Percentiles rank a stretch among this genome's conserved stretches.
phyloP scores from a whole-genome alignment of 2,329 filamentous ascomycete species.

The Ophiostoma montium region DNA sequence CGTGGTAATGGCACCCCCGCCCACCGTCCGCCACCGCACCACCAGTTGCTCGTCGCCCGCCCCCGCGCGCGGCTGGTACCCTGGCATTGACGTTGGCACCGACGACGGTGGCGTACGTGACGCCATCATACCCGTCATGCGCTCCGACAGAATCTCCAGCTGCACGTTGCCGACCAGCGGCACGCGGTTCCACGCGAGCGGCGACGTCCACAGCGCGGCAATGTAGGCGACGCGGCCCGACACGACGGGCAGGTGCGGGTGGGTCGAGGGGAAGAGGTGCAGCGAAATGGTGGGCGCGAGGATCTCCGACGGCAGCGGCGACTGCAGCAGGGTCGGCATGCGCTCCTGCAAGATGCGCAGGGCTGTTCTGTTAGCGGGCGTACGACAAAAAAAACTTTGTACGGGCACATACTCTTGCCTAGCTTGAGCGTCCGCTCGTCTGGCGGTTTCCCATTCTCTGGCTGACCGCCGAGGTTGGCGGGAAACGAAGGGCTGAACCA shows the following conservation, averaged over 20 bases:
- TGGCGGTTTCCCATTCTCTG: conserved; percentile 19
- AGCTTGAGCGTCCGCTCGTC: conserved; percentile 47
- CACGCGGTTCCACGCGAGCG: conserved; percentile 87
- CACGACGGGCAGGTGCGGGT: conserved; percentile 83
- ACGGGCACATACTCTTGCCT: conserved; percentile 38
- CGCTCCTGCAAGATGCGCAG: conserved; percentile 51
- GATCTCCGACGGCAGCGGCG: conserved; percentile 57
- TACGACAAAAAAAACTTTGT: no score
- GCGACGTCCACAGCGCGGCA: conserved; percentile 89
- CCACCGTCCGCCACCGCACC: conserved; percentile 71
- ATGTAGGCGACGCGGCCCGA: conserved; percentile 82
- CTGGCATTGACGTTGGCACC: no score
- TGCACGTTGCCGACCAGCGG: conserved; percentile 83
- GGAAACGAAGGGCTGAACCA: conserved; percentile 30
- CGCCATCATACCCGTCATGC: conserved; percentile 54
- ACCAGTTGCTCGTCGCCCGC: conserved; percentile 65
- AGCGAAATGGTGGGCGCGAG: conserved; percentile 61
- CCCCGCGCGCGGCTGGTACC: conserved; percentile 26
- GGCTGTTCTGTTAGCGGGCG: conserved; percentile 27
- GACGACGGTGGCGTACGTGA: conserved; percentile 20
- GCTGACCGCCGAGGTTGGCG: conserved; percentile 2
- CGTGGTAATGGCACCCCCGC: conserved; percentile 13
- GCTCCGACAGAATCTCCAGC: conserved; percentile 76
- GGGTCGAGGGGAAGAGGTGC: conserved; percentile 59
- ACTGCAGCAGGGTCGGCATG: conserved; percentile 52